These are phyloP conservation scores for Brassica nigra DNA, from an alignment of 345 rosid genomes.

Conservation along the genomic window DNA sequence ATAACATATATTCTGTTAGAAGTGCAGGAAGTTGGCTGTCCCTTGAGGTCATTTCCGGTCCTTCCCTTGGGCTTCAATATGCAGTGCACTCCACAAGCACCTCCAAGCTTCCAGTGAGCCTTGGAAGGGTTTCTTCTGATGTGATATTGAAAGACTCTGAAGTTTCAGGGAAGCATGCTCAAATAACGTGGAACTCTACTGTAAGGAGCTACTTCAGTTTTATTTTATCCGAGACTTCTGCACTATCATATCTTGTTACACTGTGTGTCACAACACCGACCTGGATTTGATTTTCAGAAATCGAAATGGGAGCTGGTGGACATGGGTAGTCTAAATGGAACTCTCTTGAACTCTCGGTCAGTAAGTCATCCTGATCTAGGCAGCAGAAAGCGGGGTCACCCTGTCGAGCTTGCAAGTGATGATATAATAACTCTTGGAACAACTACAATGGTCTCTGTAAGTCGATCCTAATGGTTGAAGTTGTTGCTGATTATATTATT, in stretches of 20 bases:
- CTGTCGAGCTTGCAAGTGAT: constrained; percentile 75
- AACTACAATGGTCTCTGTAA: constrained; percentile 72
- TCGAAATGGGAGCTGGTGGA: constrained; percentile 94
- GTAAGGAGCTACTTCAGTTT: constrained; percentile 46
- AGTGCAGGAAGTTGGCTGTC: constrained; percentile 94
- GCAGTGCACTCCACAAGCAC: constrained; percentile 60
- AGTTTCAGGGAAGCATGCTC: constrained; percentile 97
- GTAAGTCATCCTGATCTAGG: constrained; percentile 66
- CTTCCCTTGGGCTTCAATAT: constrained; percentile 65
- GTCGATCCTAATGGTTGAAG: constrained; percentile 33
- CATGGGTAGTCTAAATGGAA: constrained; percentile 97
- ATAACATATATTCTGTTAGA: constrained; percentile 64
- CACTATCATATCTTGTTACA: constrained; percentile 14
- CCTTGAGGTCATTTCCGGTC: constrained; percentile 89
- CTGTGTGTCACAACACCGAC: constrained; percentile 14
- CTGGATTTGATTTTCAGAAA: constrained; percentile 58
- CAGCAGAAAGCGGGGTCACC: constrained; percentile 79
- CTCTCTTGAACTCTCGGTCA: constrained; percentile 74
- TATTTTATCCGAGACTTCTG: constrained; percentile 18
- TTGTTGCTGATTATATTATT: constrained; percentile 4
- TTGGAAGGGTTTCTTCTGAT: constrained; percentile 88
- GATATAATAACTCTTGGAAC: constrained; percentile 88
- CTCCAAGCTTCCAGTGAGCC: constrained; percentile 74
- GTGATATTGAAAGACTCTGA: constrained; percentile 77
- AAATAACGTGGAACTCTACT: constrained; percentile 85